A percentile compares a stretch with the other conserved stretches of the same genome.
Conservation (phyloP, 2,329 filamentous ascomycete species). For the Colletotrichum sp. region DNA sequence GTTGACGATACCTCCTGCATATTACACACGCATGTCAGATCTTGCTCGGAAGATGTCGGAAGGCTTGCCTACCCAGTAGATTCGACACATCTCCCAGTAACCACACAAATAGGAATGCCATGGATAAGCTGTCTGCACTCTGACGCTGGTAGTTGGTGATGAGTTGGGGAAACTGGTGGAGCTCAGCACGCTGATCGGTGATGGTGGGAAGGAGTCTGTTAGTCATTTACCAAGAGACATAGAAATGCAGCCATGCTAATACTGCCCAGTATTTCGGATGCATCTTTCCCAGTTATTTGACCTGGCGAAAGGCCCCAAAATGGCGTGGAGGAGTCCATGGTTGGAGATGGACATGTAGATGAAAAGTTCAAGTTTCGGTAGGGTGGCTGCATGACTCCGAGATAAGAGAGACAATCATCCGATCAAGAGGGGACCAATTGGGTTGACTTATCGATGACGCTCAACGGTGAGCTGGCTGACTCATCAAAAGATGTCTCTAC, state of each 20-base stretch:
- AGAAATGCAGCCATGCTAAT: constrained; percentile 17
- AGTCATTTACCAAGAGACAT: background rate
- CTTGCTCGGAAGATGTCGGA: background rate
- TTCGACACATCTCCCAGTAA: background rate
- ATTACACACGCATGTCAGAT: too few relatives aligned
- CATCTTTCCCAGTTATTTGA: background rate
- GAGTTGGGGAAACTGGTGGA: background rate
- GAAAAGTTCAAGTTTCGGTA: background rate
- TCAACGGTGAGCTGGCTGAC: background rate
- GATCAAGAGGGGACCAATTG: background rate
- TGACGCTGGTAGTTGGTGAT: background rate
- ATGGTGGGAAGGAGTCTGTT: background rate
- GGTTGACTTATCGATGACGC: background rate
- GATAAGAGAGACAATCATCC: background rate
- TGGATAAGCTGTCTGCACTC: constrained; percentile 13
- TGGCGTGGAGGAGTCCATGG: background rate
- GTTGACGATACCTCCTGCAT: background rate
- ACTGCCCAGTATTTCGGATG: constrained; percentile 11
- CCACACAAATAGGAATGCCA: constrained; percentile 11
- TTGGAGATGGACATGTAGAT: background rate
- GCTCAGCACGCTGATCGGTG: background rate
- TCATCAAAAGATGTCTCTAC: background rate
- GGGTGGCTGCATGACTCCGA: background rate
- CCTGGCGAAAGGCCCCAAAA: background rate
- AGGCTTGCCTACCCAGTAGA: background rate